Evolutionary conservation across 225 moss, liverwort and hornwort species (phyloP), one percentile per base, ranked within the genome.

Genomic region (Antitrichia curtipendula): DNA sequence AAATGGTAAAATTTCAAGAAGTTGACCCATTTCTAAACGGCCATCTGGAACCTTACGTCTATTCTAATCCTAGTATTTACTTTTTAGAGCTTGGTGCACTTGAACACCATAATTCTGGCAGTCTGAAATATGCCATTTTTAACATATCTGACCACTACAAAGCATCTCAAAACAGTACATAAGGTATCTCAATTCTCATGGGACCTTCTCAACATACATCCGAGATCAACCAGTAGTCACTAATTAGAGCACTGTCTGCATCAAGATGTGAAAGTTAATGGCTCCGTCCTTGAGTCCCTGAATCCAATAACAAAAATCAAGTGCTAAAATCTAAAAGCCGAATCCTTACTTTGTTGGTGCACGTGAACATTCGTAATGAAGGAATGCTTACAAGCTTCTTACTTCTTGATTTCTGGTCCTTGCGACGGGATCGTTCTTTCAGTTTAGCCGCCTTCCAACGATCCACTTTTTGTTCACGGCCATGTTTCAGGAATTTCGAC

Each of bases 361-460:
- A 70, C 54, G 24, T 53, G 47, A 80, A 72, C 38, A 78, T 56
- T 84, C 53, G 70, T 47, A 47, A 85, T 3, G 47, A 82, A 73
- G 66, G 68, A 66, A 84, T 80, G 60, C 49, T 62, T 84, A 84
- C 84, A 73, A 87, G 78, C 43, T 72, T 82, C 91, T 88, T 92
- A 92, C 92, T 88, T 85, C 80, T 86, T 62, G 86, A 84, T 69
- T 79, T 81, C 50, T 74, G 74, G 16, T 89, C 88, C 50, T 72
- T 71, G 24, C 32, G 87, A 81, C 36, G 40, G 49, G 20, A 43
- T 38, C 50, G 75, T 49, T 68, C 88, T 75, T 86, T 89, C 75
- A 92, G 65, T 80, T 82, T 84, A 52, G 90, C 92, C 53, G 89
- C 56, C 69, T 83, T 92, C 47, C 82, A 61, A 64, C 90, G 91